Evolutionary conservation across 164 flowering plant species (phyloP), one percentile per base, ranked within the genome.

Genomic region (Annona squamosa): DNA sequence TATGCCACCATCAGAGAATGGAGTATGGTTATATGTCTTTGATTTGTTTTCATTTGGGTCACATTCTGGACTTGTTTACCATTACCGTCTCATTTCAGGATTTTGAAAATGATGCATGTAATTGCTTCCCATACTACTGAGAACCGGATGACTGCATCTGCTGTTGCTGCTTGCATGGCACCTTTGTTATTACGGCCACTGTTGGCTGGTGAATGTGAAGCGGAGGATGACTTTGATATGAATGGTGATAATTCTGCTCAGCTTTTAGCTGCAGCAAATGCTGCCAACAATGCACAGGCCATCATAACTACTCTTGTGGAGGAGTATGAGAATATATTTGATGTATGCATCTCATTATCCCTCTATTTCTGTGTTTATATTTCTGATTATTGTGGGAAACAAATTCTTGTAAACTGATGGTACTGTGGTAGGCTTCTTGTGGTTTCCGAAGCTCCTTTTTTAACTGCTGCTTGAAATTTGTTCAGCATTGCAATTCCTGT

Each of bases 111-210:
- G 99, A 93, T 96, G 99, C 98, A 89, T 75, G 82, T 86, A 13
- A 81, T 96, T 73, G 82, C 97, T 68, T 80, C 87, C 77, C 93
- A 91, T 82, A 79, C 95, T 74, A 87, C 89, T 77, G 99, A 87
- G 76, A 96, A 96, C 80, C 87, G 97, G 70, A 96, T 96, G 98
- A 87, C 88, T 73, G 79, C 97, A 48, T 89, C 97, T 69, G 98
- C 99, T 73, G 99, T 96, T 81, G 99, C 99, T 80, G 97, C 98
- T 75, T 96, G 99, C 83, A 96, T 96, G 99, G 97, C 99, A 67
- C 99, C 99, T 67, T 84, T 96, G 79, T 90, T 96, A 63, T 76
- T 96, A 70, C 92, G 98, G 10, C 99, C 99, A 77, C 89, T 96
- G 71, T 81, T 96, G 78, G 92, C 98, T 74, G 98, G 99, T 71